These are phyloP conservation scores for Lentinus tigrinus DNA, from an alignment of 768 basidiomycete species.

Conservation along the genomic window DNA sequence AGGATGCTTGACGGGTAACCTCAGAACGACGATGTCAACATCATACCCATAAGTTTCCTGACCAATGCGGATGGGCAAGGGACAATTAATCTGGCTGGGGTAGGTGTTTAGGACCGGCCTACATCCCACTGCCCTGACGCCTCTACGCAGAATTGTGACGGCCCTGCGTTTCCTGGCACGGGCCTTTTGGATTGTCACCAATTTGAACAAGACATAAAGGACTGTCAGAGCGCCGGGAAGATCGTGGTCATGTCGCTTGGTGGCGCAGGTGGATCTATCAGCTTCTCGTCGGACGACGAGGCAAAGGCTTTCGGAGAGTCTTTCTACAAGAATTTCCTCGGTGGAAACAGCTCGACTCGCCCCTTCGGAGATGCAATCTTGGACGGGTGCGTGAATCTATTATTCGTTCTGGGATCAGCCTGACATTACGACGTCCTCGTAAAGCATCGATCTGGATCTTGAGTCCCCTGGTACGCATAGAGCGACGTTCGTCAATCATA, in stretches of 20 bases:
- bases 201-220: constrained; percentile 57
- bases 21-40: constrained; percentile 57
- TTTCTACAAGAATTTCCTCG: constrained; percentile 73
- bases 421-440: neutral
- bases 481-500: constrained; percentile 37
- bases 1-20: too few species aligned
- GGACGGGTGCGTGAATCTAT: constrained; percentile 52
- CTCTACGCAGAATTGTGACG: too few species aligned
- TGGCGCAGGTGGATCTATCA: constrained; percentile 57
- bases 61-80: constrained; percentile 15
- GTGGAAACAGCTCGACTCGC: constrained; percentile 56
- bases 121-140: too few species aligned
- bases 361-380: constrained; percentile 72
- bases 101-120: too few species aligned
- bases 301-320: constrained; percentile 59
- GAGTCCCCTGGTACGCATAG: constrained; percentile 32
- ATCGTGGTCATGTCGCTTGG: constrained; percentile 39
- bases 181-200: constrained; percentile 58
- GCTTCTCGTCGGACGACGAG: constrained; percentile 57
- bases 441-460: constrained; percentile 65
- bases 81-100: too few species aligned
- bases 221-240: constrained; percentile 51
- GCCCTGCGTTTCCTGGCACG: constrained; percentile 27
- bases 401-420: neutral
- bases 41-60: constrained; percentile 60